Percentiles rank a stretch among this genome's conserved stretches.
phyloP scores from a whole-genome alignment of 345 rosid genomes.

The Kernera saxatilis region DNA sequence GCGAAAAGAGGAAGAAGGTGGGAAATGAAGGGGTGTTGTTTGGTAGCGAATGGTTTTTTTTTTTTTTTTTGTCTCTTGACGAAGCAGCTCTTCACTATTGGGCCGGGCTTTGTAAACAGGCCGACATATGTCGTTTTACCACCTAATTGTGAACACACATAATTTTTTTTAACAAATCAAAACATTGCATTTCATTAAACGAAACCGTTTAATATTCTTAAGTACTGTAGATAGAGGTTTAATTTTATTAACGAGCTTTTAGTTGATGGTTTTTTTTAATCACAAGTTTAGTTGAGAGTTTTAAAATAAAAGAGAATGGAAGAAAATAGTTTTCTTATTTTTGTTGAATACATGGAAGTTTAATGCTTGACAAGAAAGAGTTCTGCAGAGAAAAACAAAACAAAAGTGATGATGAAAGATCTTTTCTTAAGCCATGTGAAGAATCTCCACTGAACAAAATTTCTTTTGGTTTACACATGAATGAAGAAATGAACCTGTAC shows the following conservation, averaged over 20 bases:
- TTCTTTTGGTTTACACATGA: conserved; percentile 59
- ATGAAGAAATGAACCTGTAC: conserved; percentile 88
- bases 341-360: too few relatives aligned
- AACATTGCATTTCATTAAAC: too few relatives aligned
- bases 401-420: background rate
- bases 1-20: conserved; percentile 25
- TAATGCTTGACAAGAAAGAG: background rate
- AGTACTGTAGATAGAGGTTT: too few relatives aligned
- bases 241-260: too few relatives aligned
- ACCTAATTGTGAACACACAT: too few relatives aligned
- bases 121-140: too few relatives aligned
- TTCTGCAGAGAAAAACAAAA: background rate
- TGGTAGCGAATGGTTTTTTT: conserved; percentile 20
- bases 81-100: background rate
- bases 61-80: background rate
- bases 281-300: too few relatives aligned
- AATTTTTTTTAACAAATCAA: too few relatives aligned
- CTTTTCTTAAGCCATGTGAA: conserved; percentile 16
- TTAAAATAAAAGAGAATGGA: too few relatives aligned
- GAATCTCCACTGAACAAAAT: conserved; percentile 10
- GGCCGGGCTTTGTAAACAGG: background rate
- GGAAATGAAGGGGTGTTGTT: conserved; percentile 6
- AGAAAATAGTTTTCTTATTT: too few relatives aligned
- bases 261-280: too few relatives aligned
- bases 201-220: too few relatives aligned